phyloP scores from a whole-genome alignment of 768 basidiomycete species.

The Harrya chromipes region DNA sequence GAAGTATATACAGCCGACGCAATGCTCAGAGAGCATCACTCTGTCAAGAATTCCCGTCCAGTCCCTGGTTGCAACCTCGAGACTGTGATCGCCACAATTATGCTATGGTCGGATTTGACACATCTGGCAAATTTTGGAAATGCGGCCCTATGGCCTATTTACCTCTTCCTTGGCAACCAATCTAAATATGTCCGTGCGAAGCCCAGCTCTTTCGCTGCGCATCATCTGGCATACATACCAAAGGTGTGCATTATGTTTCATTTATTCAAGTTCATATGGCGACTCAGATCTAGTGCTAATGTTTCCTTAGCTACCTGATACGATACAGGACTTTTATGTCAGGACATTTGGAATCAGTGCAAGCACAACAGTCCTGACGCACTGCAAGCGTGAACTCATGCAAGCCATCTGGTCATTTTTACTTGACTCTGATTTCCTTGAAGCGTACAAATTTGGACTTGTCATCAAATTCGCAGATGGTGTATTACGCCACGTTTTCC shows the following conservation, averaged over 20 bases:
- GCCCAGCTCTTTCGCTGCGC: slow-evolving; percentile 7
- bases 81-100: slow-evolving; percentile 15
- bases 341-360: too few species aligned
- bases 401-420: slow-evolving; percentile 22
- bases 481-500: too few species aligned
- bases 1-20: slow-evolving; percentile 21
- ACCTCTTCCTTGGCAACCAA: slow-evolving; percentile 3
- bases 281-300: too few species aligned
- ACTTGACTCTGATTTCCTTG: slow-evolving; percentile 21
- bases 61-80: slow-evolving; percentile 12
- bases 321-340: too few species aligned
- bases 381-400: slow-evolving; percentile 20
- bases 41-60: background rate
- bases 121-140: slow-evolving; percentile 22
- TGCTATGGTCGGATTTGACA: slow-evolving; percentile 28
- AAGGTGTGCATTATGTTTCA: too few species aligned
- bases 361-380: slow-evolving; percentile 3
- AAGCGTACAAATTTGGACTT: too few species aligned
- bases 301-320: too few species aligned
- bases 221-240: slow-evolving; percentile 23
- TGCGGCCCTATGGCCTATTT: slow-evolving; percentile 15
- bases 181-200: slow-evolving; percentile 10
- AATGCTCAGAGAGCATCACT: slow-evolving; percentile 9
- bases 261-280: too few species aligned
- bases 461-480: too few species aligned